Evolutionary conservation across 2,329 filamentous ascomycete genomes (phyloP), one percentile per base, ranked within the genome.

Genomic region (Microascus cirrosus): DNA sequence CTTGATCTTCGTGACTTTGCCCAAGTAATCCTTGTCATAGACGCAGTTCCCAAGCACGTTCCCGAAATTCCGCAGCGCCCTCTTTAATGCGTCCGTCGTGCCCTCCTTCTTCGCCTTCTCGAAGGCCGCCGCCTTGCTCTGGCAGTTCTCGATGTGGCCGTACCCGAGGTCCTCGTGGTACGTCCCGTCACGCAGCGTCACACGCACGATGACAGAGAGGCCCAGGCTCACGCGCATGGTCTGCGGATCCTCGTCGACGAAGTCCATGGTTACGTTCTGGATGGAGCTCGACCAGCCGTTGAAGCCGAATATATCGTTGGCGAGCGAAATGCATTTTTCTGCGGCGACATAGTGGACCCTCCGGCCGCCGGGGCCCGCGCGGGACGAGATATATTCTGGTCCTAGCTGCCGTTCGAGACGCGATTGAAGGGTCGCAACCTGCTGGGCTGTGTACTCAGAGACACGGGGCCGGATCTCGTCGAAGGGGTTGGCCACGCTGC

Each of bases 101-200:
- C 90, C 95, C 74, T 97, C 92, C 70, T 99, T 99, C 76, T 97
- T 99, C 1, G 94, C 92, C 73, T 99, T 99, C 70, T 99, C 94
- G 66, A 97, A 99, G 0, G 93, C 94, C 56, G 89, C 87, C 2
- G 92, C 93, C 74, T 99, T 99, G 58, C 90, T 89, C 72, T 93
- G 95, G 70, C 87, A 90, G 67, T 99, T 99, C 71, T 97, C 93
- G 64, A 95, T 95, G 63, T 94, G 89, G 8, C 94, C 94, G 65
- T 99, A 99, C 32, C 94, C 94, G 61, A 97, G 87, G 68, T 99
- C 94, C 80, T 99, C 94, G 69, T 97, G 94, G 68, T 85, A 97
- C n/a, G 93, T 94, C 53, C 94, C 94, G 72, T 97, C 93, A 61
- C 86, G 87, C 57, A 99, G 74, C 1, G 91, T 96, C 36, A 99